Conservation (phyloP, 2,329 filamentous ascomycete genomes). For the Aureobasidium lini region DNA sequence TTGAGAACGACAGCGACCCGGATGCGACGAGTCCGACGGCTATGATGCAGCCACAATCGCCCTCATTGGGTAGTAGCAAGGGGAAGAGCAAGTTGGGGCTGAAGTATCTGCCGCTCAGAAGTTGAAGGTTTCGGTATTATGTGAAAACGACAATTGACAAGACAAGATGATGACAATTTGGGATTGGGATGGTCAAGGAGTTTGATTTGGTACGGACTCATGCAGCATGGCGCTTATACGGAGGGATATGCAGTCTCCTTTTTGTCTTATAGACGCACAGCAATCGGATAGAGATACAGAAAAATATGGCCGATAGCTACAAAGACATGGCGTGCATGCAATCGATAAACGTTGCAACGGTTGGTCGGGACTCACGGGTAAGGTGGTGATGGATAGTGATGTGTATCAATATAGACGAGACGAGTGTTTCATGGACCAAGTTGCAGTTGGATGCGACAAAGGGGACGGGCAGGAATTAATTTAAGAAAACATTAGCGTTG, state of each 20-base stretch:
- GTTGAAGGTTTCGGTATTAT: neutral
- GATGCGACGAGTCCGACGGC: constrained; percentile 13
- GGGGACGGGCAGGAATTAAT: neutral
- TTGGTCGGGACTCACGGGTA: constrained; percentile 2
- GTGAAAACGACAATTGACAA: neutral
- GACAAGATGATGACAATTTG: constrained; percentile 11
- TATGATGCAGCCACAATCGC: constrained; percentile 14
- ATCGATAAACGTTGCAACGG: constrained; percentile 7
- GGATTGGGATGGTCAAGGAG: constrained; percentile 8
- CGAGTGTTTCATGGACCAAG: neutral
- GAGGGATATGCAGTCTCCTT: constrained; percentile 1
- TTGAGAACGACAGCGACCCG: constrained; percentile 55
- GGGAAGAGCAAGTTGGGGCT: constrained; percentile 1
- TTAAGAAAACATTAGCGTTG: neutral
- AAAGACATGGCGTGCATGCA: neutral
- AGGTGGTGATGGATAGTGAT: neutral
- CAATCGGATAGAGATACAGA: constrained; percentile 3
- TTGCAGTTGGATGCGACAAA: constrained; percentile 9
- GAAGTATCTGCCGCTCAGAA: constrained; percentile 1
- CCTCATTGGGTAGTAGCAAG: neutral
- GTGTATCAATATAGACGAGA: constrained; percentile 7
- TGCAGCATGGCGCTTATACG: constrained; percentile 11
- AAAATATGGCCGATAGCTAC: neutral
- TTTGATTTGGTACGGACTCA: constrained; percentile 1
- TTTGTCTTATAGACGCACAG: constrained; percentile 7